Evolutionary conservation across 805 yeast genomes (phyloP).

Genomic region (Saturnispora sekii): DNA sequence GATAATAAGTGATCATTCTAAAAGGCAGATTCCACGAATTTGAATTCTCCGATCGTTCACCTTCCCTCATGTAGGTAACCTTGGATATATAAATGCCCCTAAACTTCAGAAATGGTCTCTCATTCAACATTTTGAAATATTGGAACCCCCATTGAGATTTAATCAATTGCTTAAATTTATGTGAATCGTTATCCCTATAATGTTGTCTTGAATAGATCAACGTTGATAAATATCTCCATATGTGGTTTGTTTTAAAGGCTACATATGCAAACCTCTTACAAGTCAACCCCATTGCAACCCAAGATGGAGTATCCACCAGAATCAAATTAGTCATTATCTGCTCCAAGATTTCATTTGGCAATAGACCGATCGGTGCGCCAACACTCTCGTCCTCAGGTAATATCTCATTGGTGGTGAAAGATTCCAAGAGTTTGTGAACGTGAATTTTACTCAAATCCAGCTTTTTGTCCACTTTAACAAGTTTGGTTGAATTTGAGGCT

Average conservation of each 20-base stretch:
- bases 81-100: conserved; percentile 80
- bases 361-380: conserved; percentile 34
- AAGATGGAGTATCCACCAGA: conserved; percentile 44
- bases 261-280: conserved; percentile 48
- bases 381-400: conserved; percentile 22
- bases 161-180: conserved; percentile 28
- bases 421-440: conserved; percentile 31
- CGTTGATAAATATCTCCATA: conserved; percentile 38
- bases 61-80: conserved; percentile 76
- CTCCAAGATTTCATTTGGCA: conserved; percentile 52
- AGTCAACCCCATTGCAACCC: conserved; percentile 52
- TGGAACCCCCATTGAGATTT: conserved; percentile 31
- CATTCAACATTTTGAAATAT: conserved; percentile 43
- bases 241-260: conserved; percentile 41
- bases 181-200: conserved; percentile 37
- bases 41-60: conserved; percentile 60
- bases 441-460: conserved; percentile 29
- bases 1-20: conserved; percentile 76
- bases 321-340: conserved; percentile 41
- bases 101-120: conserved; percentile 70
- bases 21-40: conserved; percentile 66
- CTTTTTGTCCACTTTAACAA: conserved; percentile 5
- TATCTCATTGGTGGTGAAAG: conserved; percentile 26
- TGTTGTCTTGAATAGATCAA: conserved; percentile 44
- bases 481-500: conserved; percentile 13